Conservation (phyloP, 1,284 basidiomycete genomes). For the Sporisorium graminicola region DNA sequence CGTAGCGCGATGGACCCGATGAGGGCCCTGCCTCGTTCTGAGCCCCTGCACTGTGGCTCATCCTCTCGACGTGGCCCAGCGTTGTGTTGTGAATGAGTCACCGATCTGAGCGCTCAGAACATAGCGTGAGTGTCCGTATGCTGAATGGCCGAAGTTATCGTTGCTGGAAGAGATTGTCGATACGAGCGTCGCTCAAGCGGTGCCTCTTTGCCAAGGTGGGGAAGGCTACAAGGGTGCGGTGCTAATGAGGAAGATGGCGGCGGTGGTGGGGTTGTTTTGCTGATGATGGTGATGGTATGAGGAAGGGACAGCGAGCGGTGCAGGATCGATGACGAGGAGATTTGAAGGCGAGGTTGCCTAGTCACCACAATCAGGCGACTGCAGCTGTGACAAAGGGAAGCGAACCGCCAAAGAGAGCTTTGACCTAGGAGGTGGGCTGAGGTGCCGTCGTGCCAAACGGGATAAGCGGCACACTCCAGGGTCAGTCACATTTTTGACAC, state of each 20-base stretch:
- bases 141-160: not conserved
- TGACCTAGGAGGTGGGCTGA: not conserved
- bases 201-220: not conserved
- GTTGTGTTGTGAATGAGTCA: not conserved
- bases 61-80: slow-evolving; percentile 9
- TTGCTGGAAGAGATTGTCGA: not conserved
- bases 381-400: not conserved
- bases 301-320: no score
- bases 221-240: not conserved
- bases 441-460: not conserved
- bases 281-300: no score
- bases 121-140: not conserved
- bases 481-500: not conserved
- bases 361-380: not conserved
- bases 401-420: not conserved
- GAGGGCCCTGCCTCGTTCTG: slow-evolving; percentile 28
- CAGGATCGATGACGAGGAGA: not conserved
- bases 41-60: slow-evolving; percentile 18
- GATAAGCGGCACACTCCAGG: not conserved
- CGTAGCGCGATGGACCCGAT: slow-evolving; percentile 11
- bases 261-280: no score
- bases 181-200: not conserved
- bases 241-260: not conserved
- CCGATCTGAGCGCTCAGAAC: not conserved
- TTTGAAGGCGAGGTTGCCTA: not conserved